A percentile compares a stretch with the other conserved stretches of the same genome.
phyloP scores from a whole-genome alignment of 345 rosid genomes.

The Theobroma cacao region DNA sequence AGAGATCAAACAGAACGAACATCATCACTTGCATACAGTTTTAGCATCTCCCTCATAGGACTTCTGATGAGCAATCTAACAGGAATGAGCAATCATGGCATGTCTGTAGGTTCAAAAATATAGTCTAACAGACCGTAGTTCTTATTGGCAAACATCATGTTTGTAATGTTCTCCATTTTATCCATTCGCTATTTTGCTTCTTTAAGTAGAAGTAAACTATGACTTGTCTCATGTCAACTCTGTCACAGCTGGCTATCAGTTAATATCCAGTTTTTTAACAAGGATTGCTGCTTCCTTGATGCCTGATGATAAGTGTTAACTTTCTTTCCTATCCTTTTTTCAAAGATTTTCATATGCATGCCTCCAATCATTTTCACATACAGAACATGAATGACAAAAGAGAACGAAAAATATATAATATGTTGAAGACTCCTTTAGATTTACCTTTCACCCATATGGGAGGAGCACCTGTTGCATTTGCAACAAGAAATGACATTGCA shows the following conservation, averaged over 20 bases:
- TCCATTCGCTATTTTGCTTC: background rate
- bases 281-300: background rate
- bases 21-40: background rate
- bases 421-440: background rate
- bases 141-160: background rate
- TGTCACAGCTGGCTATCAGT: background rate
- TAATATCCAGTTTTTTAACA: background rate
- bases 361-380: background rate
- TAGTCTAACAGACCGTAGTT: background rate
- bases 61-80: background rate
- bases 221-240: background rate
- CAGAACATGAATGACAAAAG: background rate
- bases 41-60: background rate
- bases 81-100: background rate
- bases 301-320: background rate
- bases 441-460: slow-evolving; percentile 97
- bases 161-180: background rate
- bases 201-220: background rate
- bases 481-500: slow-evolving; percentile 97
- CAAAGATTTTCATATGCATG: background rate
- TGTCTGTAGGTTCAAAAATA: background rate
- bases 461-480: slow-evolving; percentile 86
- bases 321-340: background rate
- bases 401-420: background rate
- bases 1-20: background rate